Evolutionary conservation across 768 basidiomycete species (phyloP).

Genomic region (Nidula microcarpa): DNA sequence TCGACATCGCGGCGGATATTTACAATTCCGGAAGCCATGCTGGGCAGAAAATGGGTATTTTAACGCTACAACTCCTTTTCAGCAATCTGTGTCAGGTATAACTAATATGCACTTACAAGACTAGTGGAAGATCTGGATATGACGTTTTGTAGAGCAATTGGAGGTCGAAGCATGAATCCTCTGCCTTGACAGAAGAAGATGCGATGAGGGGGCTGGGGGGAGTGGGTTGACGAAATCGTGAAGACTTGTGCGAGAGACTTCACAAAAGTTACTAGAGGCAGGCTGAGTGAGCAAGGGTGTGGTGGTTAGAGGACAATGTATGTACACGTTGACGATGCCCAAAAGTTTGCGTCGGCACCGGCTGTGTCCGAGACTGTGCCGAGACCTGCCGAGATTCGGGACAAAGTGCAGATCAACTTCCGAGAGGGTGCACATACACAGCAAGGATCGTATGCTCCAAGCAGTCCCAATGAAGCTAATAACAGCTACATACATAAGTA

Average conservation of each 20-base stretch:
- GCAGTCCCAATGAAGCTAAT: too few relatives aligned
- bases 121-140: conserved; percentile 45
- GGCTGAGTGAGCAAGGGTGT: conserved; percentile 13
- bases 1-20: conserved; percentile 96
- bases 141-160: conserved; percentile 68
- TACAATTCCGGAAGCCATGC: conserved; percentile 83
- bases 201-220: conserved; percentile 28
- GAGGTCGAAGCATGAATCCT: conserved; percentile 94
- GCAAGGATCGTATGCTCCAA: too few relatives aligned
- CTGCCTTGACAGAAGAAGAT: conserved; percentile 67
- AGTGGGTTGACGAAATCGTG: conserved; percentile 65
- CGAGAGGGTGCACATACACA: too few relatives aligned
- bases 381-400: too few relatives aligned
- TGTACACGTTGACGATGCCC: conserved; percentile 17
- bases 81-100: not conserved
- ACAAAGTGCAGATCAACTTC: too few relatives aligned
- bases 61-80: conserved; percentile 43
- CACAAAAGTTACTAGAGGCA: conserved; percentile 11
- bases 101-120: conserved; percentile 37
- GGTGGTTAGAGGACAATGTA: conserved; percentile 20
- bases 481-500: too few relatives aligned
- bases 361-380: too few relatives aligned
- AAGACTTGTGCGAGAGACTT: conserved; percentile 28
- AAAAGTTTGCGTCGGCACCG: conserved; percentile 12
- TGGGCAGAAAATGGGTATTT: conserved; percentile 49